These are phyloP conservation scores for Cichorium intybus DNA, from an alignment of 140 eudicot genomes.

Conservation along the genomic window DNA sequence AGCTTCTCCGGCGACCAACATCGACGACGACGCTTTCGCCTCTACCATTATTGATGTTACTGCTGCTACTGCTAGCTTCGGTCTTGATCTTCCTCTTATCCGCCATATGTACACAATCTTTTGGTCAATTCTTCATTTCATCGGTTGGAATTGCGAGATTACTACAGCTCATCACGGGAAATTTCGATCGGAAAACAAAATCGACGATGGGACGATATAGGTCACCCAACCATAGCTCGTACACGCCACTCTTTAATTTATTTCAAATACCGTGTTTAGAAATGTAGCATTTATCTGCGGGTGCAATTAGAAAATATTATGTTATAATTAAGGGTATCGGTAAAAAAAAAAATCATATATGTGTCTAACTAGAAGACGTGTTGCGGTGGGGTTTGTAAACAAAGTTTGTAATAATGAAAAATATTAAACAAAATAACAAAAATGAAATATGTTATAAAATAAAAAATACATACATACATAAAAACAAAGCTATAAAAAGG, in stretches of 20 bases:
- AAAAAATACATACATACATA: no score
- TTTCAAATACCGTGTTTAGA: conserved; percentile 5
- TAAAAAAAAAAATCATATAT: neutral
- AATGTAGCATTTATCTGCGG: neutral
- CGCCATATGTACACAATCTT: conserved; percentile 25
- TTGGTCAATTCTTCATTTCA: conserved; percentile 21
- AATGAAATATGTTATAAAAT: no score
- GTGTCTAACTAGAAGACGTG: no score
- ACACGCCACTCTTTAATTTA: conserved; percentile 7
- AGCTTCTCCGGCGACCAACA: conserved; percentile 72
- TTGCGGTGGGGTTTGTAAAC: no score
- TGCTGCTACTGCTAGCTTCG: conserved; percentile 63
- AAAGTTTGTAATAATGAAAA: no score
- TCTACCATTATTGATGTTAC: conserved; percentile 27
- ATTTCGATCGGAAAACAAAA: conserved; percentile 20
- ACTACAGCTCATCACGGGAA: neutral
- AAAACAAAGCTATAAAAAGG: no score
- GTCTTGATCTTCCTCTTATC: conserved; percentile 63
- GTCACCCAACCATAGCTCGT: conserved; percentile 18
- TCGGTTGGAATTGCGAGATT: neutral
- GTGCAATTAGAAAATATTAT: neutral
- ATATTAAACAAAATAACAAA: no score
- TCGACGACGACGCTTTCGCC: conserved; percentile 70
- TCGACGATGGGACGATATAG: conserved; percentile 20
- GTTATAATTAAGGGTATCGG: neutral